Evolutionary conservation across 306 rosid genomes (phyloP).

Genomic region (Prunus davidiana): DNA sequence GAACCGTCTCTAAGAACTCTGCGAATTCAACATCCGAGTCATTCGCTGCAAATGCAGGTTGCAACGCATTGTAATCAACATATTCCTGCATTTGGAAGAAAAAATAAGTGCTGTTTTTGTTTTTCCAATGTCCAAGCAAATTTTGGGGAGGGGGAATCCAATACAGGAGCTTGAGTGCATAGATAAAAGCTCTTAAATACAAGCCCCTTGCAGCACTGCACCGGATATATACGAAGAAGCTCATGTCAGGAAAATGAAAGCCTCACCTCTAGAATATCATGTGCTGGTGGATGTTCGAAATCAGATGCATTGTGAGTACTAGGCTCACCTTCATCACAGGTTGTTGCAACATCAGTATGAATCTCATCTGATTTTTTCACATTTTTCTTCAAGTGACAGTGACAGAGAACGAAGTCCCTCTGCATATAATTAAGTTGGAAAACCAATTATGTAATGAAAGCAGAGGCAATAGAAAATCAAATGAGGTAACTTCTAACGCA

Average conservation of each 20-base stretch:
- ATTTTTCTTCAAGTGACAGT: slow-evolving; percentile 32
- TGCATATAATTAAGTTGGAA: slow-evolving; percentile 24
- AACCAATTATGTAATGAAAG: background rate
- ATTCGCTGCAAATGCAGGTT: background rate
- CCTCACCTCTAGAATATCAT: slow-evolving; percentile 33
- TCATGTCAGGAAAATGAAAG: background rate
- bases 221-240: background rate
- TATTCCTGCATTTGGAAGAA: slow-evolving; percentile 19
- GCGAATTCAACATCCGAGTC: slow-evolving; percentile 12
- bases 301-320: slow-evolving; percentile 17
- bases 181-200: no score
- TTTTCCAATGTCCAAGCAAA: no score
- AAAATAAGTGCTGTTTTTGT: background rate
- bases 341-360: background rate
- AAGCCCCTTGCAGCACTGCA: background rate
- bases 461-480: background rate
- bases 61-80: background rate
- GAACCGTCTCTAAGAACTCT: slow-evolving; percentile 4
- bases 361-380: slow-evolving; percentile 15
- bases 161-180: no score
- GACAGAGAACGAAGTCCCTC: slow-evolving; percentile 50
- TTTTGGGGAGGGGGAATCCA: no score
- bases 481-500: no score
- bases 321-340: slow-evolving; percentile 28
- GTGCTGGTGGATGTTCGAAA: background rate